These are phyloP conservation scores for Syzygium aromaticum DNA, from an alignment of 345 rosid species.

Conservation along the genomic window DNA sequence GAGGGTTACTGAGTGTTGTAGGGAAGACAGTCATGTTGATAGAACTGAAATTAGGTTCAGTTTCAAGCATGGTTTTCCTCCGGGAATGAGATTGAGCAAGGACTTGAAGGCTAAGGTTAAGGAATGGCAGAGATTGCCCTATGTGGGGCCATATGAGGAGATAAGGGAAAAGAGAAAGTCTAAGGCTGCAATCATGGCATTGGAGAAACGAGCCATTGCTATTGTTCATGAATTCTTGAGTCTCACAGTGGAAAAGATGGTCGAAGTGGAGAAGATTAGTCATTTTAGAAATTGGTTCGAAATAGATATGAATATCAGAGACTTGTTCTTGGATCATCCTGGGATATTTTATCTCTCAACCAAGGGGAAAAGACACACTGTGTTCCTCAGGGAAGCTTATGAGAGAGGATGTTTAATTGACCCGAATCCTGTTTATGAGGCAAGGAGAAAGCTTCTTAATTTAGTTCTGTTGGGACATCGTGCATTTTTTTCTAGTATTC, in stretches of 20 bases:
- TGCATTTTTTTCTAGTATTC: slow-evolving; percentile 17
- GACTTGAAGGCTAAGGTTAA: slow-evolving; percentile 63
- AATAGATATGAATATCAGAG: slow-evolving; percentile 76
- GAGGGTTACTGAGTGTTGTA: slow-evolving; percentile 64
- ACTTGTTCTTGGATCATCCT: slow-evolving; percentile 88
- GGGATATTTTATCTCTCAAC: slow-evolving; percentile 79
- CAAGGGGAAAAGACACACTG: slow-evolving; percentile 73
- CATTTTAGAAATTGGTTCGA: slow-evolving; percentile 78
- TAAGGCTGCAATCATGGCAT: slow-evolving; percentile 32
- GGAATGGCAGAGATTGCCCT: slow-evolving; percentile 80
- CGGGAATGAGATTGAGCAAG: slow-evolving; percentile 79
- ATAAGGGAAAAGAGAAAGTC: slow-evolving; percentile 35
- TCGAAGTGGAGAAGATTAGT: slow-evolving; percentile 91
- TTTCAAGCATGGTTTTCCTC: slow-evolving; percentile 67
- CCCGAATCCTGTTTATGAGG: slow-evolving; percentile 62
- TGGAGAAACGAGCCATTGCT: slow-evolving; percentile 77
- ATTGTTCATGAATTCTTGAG: slow-evolving; percentile 72
- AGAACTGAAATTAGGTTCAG: slow-evolving; percentile 40
- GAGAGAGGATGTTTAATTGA: slow-evolving; percentile 58
- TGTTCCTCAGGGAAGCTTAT: slow-evolving; percentile 85
- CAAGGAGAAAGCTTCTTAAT: slow-evolving; percentile 74
- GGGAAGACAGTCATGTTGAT: slow-evolving; percentile 39
- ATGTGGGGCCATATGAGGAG: slow-evolving; percentile 63
- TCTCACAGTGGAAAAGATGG: slow-evolving; percentile 84
- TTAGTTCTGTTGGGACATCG: slow-evolving; percentile 70